A percentile compares a stretch with the other conserved stretches of the same genome.
Evolutionary conservation across 306 rosid species (phyloP).

Genomic region (Cucurbita pepo): DNA sequence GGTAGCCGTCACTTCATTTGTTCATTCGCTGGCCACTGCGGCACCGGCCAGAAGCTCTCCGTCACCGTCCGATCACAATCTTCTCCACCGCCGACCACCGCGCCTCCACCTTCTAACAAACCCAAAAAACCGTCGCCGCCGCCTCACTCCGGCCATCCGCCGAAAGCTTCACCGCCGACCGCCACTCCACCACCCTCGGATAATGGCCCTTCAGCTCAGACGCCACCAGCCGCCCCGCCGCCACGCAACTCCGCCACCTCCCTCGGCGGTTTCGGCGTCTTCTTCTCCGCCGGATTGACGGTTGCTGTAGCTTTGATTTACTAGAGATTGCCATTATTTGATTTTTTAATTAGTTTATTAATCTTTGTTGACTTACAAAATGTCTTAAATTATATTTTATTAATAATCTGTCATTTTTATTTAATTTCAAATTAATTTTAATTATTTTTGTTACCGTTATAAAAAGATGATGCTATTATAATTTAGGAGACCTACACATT

Average conservation of each 20-base stretch:
- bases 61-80: conserved; percentile 7
- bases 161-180: not conserved
- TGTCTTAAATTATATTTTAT: too few species aligned
- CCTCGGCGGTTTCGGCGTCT: not conserved
- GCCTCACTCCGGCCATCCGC: not conserved
- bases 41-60: conserved; percentile 12
- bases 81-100: not conserved
- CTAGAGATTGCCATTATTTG: not conserved
- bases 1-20: conserved; percentile 15
- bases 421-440: too few species aligned
- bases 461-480: not conserved
- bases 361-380: too few species aligned
- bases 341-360: not conserved
- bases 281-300: not conserved
- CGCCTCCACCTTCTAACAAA: not conserved
- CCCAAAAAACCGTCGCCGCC: not conserved
- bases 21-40: conserved; percentile 8
- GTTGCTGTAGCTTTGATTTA: conserved; percentile 15
- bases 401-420: too few species aligned
- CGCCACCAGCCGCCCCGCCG: not conserved
- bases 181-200: not conserved
- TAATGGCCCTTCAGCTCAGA: not conserved
- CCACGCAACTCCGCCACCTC: not conserved
- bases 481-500: not conserved
- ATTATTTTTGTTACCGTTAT: too few species aligned